Evolutionary conservation across 108 stramenopile genomes (phyloP), one percentile per base, ranked within the genome.

Genomic region (Poteriospumella lacustris): DNA sequence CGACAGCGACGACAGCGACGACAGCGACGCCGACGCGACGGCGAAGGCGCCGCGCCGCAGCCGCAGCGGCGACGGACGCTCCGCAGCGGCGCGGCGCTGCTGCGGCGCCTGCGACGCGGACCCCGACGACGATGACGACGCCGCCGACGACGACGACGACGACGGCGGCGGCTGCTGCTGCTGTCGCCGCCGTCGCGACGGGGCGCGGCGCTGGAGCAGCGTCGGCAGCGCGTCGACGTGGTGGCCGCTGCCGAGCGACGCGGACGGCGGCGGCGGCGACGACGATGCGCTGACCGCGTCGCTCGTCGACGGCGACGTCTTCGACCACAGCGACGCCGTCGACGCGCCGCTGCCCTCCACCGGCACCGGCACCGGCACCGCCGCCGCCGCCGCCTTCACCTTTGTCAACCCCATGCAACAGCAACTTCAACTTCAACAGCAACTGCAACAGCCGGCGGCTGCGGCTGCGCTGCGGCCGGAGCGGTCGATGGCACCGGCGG

Each of bases 21-120:
- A n/a, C n/a, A n/a, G n/a, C n/a, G n/a, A n/a, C n/a, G n/a, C n/a
- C n/a, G n/a, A 84, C 70, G 56, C 83, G 12, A 43, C 62, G 33
- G 76, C 80, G 0, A 60, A 76, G 26, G 80, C 80, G 28, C 69
- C 72, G 2, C 79, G 68, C 31, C 38, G 78, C 38, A 84, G 76
- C 24, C 77, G 82, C 0, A 58, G 82, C n/a, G 34, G 79, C 34
- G 68, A 75, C 2, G 73, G 81, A 19, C 76, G 78, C 19, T 42
- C 82, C 42, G 83, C 82, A 40, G 82, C 83, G 39, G 83, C 82
- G 42, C 82, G 78, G 80, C n/a, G n/a, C n/a, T n/a, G n/a, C n/a
- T n/a, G n/a, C n/a, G n/a, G n/a, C n/a, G n/a, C n/a, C n/a, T n/a
- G n/a, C n/a, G n/a, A n/a, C n/a, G 83, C 82, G 40, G 59, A 80